Evolutionary conservation across 2,329 filamentous ascomycete species (phyloP).

Genomic region (Pseudogymnoascus sp.): DNA sequence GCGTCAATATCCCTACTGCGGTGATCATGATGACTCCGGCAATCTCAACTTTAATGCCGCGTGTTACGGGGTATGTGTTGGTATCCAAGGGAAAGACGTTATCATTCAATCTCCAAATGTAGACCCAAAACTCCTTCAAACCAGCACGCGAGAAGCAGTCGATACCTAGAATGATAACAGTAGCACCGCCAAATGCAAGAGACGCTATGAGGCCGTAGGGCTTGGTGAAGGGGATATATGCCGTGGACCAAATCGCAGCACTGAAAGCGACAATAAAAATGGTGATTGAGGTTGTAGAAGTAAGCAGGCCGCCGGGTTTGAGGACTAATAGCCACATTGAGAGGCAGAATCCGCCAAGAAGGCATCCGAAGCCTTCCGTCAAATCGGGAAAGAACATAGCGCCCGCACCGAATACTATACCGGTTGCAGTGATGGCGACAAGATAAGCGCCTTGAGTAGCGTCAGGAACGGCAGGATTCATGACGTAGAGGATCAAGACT

Average conservation of each 20-base stretch:
- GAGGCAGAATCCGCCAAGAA: slow-evolving; percentile 30
- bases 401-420: slow-evolving; percentile 64
- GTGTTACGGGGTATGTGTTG: slow-evolving; percentile 76
- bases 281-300: slow-evolving; percentile 53
- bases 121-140: slow-evolving; percentile 93
- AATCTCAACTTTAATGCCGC: slow-evolving; percentile 78
- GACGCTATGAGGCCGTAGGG: slow-evolving; percentile 69
- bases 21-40: slow-evolving; percentile 70
- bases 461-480: slow-evolving; percentile 68
- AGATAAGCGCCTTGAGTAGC: slow-evolving; percentile 82
- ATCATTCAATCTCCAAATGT: slow-evolving; percentile 77
- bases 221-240: slow-evolving; percentile 71
- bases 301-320: slow-evolving; percentile 67
- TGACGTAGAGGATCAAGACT: slow-evolving; percentile 82
- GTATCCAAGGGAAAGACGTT: slow-evolving; percentile 72
- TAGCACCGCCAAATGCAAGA: slow-evolving; percentile 77
- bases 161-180: slow-evolving; percentile 71
- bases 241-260: slow-evolving; percentile 61
- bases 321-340: slow-evolving; percentile 74
- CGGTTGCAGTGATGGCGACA: slow-evolving; percentile 67
- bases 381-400: slow-evolving; percentile 77
- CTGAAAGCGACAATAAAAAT: slow-evolving; percentile 73
- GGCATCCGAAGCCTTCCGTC: slow-evolving; percentile 67
- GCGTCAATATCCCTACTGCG: slow-evolving; percentile 71
- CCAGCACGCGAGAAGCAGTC: slow-evolving; percentile 89